These are phyloP conservation scores for Erysimum cheiranthoides DNA, from an alignment of 345 rosid species.

Conservation along the genomic window DNA sequence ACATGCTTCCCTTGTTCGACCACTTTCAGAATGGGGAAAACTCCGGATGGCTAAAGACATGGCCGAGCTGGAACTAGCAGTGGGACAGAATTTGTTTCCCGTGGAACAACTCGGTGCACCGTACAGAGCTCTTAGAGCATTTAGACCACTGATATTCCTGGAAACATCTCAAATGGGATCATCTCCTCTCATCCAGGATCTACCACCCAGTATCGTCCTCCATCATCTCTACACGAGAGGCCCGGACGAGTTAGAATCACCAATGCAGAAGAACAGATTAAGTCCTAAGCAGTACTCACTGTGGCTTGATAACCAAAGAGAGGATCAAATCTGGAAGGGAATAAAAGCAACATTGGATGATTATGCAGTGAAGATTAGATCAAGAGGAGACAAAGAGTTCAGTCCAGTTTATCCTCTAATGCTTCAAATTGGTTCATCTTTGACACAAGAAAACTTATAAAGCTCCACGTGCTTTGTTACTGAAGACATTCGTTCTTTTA, in stretches of 20 bases:
- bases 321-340: slow-evolving; percentile 99
- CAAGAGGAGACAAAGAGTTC: slow-evolving; percentile 97
- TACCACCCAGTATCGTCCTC: slow-evolving; percentile 82
- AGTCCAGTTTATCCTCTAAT: slow-evolving; percentile 95
- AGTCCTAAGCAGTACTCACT: slow-evolving; percentile 82
- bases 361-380: slow-evolving; percentile 74
- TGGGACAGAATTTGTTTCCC: slow-evolving; percentile 91
- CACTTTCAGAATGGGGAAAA: slow-evolving; percentile 96
- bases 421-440: slow-evolving; percentile 84
- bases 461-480: slow-evolving; percentile 4
- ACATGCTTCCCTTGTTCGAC: slow-evolving; percentile 94
- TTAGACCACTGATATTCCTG: slow-evolving; percentile 88
- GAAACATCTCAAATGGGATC: slow-evolving; percentile 84
- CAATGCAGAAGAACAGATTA: slow-evolving; percentile 85
- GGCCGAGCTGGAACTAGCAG: slow-evolving; percentile 98
- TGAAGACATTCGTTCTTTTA: slow-evolving; percentile 12
- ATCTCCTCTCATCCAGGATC: slow-evolving; percentile 89
- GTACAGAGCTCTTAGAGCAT: slow-evolving; percentile 93
- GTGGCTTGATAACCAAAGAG: slow-evolving; percentile 96
- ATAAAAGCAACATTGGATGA: slow-evolving; percentile 94
- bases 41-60: slow-evolving; percentile 97
- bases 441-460: slow-evolving; percentile 42
- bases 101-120: slow-evolving; percentile 99
- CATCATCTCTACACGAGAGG: slow-evolving; percentile 96
- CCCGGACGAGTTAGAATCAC: slow-evolving; percentile 87